A percentile compares a stretch with the other conserved stretches of the same genome.
These are phyloP conservation scores for Endogone sp. DNA, from an alignment of 192 early-diverging fungal genomes.

Conservation along the genomic window DNA sequence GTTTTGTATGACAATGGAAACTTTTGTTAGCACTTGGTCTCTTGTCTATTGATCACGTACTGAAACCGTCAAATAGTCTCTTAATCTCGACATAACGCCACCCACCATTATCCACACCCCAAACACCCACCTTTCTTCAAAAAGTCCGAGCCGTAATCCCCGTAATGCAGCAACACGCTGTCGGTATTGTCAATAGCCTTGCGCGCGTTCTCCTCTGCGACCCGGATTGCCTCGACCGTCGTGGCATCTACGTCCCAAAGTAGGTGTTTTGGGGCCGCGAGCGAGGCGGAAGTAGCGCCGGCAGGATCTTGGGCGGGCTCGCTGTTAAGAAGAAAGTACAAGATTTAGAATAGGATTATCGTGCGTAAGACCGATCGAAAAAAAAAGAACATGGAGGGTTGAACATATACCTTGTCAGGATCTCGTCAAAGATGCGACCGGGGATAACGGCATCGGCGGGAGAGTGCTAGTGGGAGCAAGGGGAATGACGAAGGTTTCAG, in stretches of 20 bases:
- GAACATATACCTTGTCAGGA: constrained; percentile 52
- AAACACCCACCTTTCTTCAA: constrained; percentile 51
- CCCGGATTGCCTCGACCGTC: constrained; percentile 49
- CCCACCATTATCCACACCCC: constrained; percentile 56
- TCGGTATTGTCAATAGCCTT: constrained; percentile 67
- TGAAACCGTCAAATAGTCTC: too few relatives aligned
- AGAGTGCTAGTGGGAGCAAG: constrained; percentile 58
- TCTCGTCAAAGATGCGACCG: constrained; percentile 72
- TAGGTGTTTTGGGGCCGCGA: constrained; percentile 59
- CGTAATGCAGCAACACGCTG: constrained; percentile 63
- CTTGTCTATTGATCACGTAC: too few relatives aligned
- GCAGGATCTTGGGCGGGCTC: constrained; percentile 35
- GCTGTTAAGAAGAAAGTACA: constrained; percentile 23
- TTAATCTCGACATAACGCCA: background rate
- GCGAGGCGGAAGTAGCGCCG: constrained; percentile 13
- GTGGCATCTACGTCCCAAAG: constrained; percentile 63
- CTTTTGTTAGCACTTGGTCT: too few relatives aligned
- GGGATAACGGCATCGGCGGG: constrained; percentile 90
- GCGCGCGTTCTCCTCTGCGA: constrained; percentile 59
- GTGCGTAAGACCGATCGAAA: too few relatives aligned
- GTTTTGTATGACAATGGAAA: too few relatives aligned
- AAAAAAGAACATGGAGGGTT: background rate
- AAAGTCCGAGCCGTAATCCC: constrained; percentile 77
- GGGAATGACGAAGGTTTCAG: background rate
- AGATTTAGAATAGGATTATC: constrained; percentile 13